Base-by-base conservation (phyloP, 345 rosid genomes). In the Brassica napus region DNA sequence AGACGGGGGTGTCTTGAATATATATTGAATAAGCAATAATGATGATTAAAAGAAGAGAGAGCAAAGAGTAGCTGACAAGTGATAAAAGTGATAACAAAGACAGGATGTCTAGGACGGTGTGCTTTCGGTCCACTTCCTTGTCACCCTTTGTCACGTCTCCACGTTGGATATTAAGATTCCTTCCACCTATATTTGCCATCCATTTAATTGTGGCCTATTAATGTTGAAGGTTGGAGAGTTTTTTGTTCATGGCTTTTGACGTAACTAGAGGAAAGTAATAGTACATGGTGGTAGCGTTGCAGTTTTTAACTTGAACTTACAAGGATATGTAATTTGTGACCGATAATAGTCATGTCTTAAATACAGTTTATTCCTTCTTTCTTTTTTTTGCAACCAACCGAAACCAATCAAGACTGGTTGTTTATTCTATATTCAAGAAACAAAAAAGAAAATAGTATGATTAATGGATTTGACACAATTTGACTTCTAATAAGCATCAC, bases 101-200 rank as follows among this genome's bases (percentile, higher is more conserved):
- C 68, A 69, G 62, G 47, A 30, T 57, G 76, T 57, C 49, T 61
- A 74, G 83, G 83, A 69, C 83, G 76, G 79, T 80, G 79, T 61
- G 83, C 63, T 75, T 57, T 55, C 11, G 79, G 83, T 70, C 83
- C 83, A 69, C 68, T 80, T 75, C 39, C 76, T 67, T 69, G 76
- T 69, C 83, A 74, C 24, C 26, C 72, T 75, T 55, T 80, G 71
- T 80, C 28, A 1, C 55, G 30, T 69, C 68, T 80, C 75, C 83
- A 80, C 83, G 66, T 74, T 30, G 60, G 71, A 74, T 24, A 30
- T 65, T 71, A 12, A 64, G 65, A 63, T 71, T 37, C 75, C 31
- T 37, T 42, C 39, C n/a, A 21, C 23, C 47, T 39, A 60, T 12
- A 0, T 14, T 1, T 69, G 64, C 24, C 12, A 47, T 61, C 54